Evolutionary conservation across 108 stramenopile genomes (phyloP), one percentile per base, ranked within the genome.

Genomic region (Schizochytrium sp.): DNA sequence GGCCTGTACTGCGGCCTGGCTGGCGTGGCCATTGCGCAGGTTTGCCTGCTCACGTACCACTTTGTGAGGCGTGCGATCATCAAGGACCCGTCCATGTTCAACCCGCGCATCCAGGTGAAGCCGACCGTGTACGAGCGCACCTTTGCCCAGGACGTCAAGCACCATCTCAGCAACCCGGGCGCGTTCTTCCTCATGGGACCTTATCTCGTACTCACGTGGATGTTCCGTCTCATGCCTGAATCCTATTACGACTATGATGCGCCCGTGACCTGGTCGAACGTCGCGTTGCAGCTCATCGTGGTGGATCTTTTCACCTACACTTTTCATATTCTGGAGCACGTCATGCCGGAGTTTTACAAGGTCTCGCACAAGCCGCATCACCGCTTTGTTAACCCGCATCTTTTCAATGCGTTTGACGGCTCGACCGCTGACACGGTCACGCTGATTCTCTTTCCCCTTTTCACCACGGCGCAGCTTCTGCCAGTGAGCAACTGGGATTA

Each of bases 341-440:
- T 21, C 60, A 88, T 60, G 91, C 96, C 45, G 89, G 92, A 19
- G 47, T 91, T 97, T 87, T 98, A 98, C 89, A 90, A 92, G 88
- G 91, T 92, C 43, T 96, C 96, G 29, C 97, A 98, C 94, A 97
- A 98, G 88, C 96, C 97, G 4, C 97, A 98, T 92, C 97, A 98
- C 89, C 91, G 91, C 91, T 97, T 97, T 90, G 97, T 95, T 91
- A 97, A 97, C 91, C 97, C 97, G 4, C 95, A 95, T 29, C 72
- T 98, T 21, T 98, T 98, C 91, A 96, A 98, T 92, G 97, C 97
- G 21, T 98, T 98, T 88, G 96, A 97, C 89, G 97, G 97, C 5
- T 93, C 93, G 10, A 57, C 96, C n/a, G 87, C 93, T 29, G 97
- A 98, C 89, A 98, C 97, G 4, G 87, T 96, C 4, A 91, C 95